Percentiles rank a stretch among this genome's conserved stretches.
These are phyloP conservation scores for Ogataea corticis DNA, from an alignment of 805 yeast species.

Conservation along the genomic window DNA sequence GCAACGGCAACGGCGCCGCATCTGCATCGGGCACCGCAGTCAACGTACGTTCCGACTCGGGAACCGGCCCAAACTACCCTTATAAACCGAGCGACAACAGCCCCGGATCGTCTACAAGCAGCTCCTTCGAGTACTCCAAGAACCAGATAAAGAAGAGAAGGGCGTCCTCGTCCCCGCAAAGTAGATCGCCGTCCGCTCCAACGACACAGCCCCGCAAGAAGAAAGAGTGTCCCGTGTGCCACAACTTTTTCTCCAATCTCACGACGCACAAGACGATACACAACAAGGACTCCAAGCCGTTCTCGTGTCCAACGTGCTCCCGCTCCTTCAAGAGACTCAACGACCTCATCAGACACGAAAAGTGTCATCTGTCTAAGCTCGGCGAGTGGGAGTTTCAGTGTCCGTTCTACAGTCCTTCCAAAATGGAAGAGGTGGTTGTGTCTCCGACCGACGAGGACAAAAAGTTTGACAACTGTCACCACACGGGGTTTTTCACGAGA, in stretches of 20 bases:
- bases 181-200: constrained; percentile 9
- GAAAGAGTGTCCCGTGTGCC: constrained; percentile 40
- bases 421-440: constrained; percentile 22
- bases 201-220: constrained; percentile 33
- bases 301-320: constrained; percentile 71
- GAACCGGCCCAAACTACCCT: background rate
- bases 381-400: constrained; percentile 73
- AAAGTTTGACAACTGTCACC: constrained; percentile 53
- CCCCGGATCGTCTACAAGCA: constrained; percentile 8
- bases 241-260: constrained; percentile 64
- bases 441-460: constrained; percentile 15
- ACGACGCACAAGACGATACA: constrained; percentile 85
- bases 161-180: constrained; percentile 2
- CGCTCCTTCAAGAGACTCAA: constrained; percentile 89
- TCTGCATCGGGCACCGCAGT: background rate
- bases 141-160: constrained; percentile 8
- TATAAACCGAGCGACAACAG: constrained; percentile 7
- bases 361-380: constrained; percentile 79
- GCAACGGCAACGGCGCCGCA: background rate
- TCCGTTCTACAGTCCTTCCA: constrained; percentile 59
- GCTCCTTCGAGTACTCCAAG: constrained; percentile 9
- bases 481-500: constrained; percentile 80
- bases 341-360: constrained; percentile 81
- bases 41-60: background rate
- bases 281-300: constrained; percentile 73